Conservation (phyloP, 2,329 filamentous ascomycete species). For the Verticillium dahliae region DNA sequence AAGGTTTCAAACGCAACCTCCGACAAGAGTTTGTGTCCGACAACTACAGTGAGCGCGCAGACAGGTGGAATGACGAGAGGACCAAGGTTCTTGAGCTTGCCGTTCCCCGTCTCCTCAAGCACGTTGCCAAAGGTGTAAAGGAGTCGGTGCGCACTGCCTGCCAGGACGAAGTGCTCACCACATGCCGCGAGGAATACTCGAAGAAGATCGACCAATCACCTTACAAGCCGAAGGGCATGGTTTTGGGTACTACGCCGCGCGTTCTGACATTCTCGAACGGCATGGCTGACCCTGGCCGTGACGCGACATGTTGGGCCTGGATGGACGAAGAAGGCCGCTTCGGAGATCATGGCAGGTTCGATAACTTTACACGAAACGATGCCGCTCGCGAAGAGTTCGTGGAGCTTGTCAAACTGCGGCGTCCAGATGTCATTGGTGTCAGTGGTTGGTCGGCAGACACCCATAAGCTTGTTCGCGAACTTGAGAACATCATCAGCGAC, state of each 20-base stretch:
- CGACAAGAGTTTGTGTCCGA: constrained; percentile 86
- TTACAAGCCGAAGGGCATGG: constrained; percentile 89
- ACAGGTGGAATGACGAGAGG: constrained; percentile 88
- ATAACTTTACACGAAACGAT: constrained; percentile 68
- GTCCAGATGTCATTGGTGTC: constrained; percentile 84
- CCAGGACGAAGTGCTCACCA: constrained; percentile 83
- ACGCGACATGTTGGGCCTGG: constrained; percentile 85
- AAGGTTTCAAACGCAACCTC: constrained; percentile 69
- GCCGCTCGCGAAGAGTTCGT: constrained; percentile 63
- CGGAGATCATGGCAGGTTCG: constrained; percentile 81
- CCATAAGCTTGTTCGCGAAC: constrained; percentile 71
- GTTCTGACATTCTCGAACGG: constrained; percentile 86
- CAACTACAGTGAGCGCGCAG: constrained; percentile 89
- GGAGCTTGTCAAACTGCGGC: constrained; percentile 70
- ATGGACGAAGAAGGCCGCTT: constrained; percentile 89
- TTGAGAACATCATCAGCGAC: constrained; percentile 72
- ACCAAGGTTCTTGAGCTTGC: constrained; percentile 78
- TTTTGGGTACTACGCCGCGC: constrained; percentile 79
- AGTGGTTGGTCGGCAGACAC: constrained; percentile 87
- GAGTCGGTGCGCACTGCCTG: constrained; percentile 91
- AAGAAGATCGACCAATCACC: constrained; percentile 91
- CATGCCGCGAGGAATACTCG: constrained; percentile 82
- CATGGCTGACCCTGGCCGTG: constrained; percentile 63
- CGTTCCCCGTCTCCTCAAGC: constrained; percentile 70
- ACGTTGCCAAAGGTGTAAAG: constrained; percentile 89